Percentiles rank a stretch among this genome's conserved stretches.
phyloP scores from a whole-genome alignment of 331 rosid species.

The Malus hybrid region DNA sequence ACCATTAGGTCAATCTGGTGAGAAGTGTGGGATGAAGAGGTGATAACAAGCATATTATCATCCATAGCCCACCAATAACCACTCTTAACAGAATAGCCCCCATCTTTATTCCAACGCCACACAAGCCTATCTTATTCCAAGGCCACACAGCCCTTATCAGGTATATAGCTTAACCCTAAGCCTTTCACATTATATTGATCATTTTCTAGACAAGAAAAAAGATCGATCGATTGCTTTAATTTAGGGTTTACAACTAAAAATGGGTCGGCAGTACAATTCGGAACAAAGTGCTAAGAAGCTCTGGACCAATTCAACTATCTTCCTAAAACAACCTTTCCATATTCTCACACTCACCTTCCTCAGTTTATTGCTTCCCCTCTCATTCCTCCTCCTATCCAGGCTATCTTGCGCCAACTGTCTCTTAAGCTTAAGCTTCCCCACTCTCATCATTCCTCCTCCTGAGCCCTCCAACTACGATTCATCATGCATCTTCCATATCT shows the following conservation, averaged over 20 bases:
- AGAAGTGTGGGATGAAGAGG: no score
- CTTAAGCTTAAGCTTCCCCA: conserved; percentile 13
- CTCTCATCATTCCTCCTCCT: background rate
- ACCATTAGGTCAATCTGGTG: no score
- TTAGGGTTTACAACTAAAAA: background rate
- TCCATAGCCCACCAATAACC: no score
- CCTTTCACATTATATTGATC: background rate
- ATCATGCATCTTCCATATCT: conserved; percentile 12
- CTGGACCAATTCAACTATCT: conserved; percentile 17
- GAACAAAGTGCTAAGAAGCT: conserved; percentile 17
- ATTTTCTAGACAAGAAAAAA: background rate
- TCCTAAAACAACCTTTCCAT: conserved; percentile 37
- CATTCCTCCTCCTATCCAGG: conserved; percentile 69
- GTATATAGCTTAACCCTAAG: no score
- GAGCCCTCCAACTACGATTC: background rate
- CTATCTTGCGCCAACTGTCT: conserved; percentile 34
- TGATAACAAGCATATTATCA: no score
- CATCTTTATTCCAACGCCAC: no score
- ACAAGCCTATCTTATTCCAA: no score
- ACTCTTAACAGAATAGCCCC: no score
- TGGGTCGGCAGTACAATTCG: conserved; percentile 29
- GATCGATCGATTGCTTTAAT: background rate
- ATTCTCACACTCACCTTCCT: conserved; percentile 51
- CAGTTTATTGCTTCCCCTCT: conserved; percentile 62
- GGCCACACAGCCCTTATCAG: background rate